Base-by-base conservation (phyloP, 768 basidiomycete genomes). In the Agrocybe praecox region DNA sequence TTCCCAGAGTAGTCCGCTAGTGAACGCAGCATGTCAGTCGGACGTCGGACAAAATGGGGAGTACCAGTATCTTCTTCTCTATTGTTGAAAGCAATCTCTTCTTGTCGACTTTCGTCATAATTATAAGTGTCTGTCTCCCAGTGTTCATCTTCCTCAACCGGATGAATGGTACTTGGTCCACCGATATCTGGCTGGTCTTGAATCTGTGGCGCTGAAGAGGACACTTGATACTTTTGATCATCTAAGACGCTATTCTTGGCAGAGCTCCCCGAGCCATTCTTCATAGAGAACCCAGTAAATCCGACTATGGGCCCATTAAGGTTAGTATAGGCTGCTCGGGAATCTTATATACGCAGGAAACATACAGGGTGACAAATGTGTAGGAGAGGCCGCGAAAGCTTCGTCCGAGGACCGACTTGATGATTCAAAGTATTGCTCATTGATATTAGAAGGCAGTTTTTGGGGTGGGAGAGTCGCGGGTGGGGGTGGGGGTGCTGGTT, bases 11-110 rank as follows among this genome's bases (percentile, higher is more conserved):
- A 74, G 45, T 72, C 69, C 15, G 73, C 77, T 45, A 77, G 59
- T 8, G 72, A 66, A 32, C 67, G 68, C 46, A 77, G 46, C 60
- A 76, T 66, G 26, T 78, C 76, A 14, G 69, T 74, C 14, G 76
- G 73, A n/a, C 71, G 67, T 42, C 72, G 69, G 22, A 63, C 57
- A 2, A 73, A 63, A 45, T 61, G 50, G n/a, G 46, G 53, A 22
- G 59, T 43, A 8, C 60, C 49, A 21, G 47, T 43, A 52, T 49
- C 53, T 15, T 49, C 48, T 36, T 53, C 56, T 36, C 51, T 52
- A 24, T 60, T 49, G 10, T 57, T 52, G 40, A 34, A 49, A n/a
- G 19, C 48, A 22, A 26, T 46, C 50, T 49, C 26, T 18, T 45
- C 29, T 15, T 34, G 40, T 10, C 17, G 5, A 18, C 14, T 40